Percentiles rank a stretch among this genome's conserved stretches.
Evolutionary conservation across 1,284 basidiomycete genomes (phyloP).

Genomic region (Ceratobasidium sp.): DNA sequence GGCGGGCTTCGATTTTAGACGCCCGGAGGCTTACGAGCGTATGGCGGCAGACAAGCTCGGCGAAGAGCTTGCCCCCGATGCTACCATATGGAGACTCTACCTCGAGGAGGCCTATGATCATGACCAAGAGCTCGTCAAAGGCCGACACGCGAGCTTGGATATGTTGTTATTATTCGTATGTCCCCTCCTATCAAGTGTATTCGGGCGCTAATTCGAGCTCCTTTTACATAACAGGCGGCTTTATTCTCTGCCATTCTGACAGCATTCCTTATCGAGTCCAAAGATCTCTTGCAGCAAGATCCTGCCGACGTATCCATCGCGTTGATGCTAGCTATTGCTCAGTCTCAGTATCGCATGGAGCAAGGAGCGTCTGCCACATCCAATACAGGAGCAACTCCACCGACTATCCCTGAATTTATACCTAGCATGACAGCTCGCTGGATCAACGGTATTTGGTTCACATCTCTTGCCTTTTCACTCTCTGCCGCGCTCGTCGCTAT

Average conservation of each 20-base stretch:
- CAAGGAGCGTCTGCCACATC: background rate
- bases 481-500: conserved; percentile 6
- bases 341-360: conserved; percentile 8
- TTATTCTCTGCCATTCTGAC: conserved; percentile 33
- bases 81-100: conserved; percentile 1
- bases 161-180: conserved; percentile 19
- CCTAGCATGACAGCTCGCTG: background rate
- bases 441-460: conserved; percentile 28
- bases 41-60: conserved; percentile 2
- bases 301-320: background rate
- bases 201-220: background rate
- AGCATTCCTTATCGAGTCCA: conserved; percentile 31
- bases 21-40: conserved; percentile 8
- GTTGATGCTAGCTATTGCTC: background rate
- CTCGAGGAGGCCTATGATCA: background rate
- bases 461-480: conserved; percentile 16
- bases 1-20: background rate
- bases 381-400: background rate
- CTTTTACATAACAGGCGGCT: background rate
- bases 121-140: conserved; percentile 16
- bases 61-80: background rate
- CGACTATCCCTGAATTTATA: background rate
- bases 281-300: conserved; percentile 9
- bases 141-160: conserved; percentile 9
- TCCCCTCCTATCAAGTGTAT: background rate